Base-by-base conservation (phyloP, 495 filamentous ascomycete genomes). In the Aspergillus mulundensis region DNA sequence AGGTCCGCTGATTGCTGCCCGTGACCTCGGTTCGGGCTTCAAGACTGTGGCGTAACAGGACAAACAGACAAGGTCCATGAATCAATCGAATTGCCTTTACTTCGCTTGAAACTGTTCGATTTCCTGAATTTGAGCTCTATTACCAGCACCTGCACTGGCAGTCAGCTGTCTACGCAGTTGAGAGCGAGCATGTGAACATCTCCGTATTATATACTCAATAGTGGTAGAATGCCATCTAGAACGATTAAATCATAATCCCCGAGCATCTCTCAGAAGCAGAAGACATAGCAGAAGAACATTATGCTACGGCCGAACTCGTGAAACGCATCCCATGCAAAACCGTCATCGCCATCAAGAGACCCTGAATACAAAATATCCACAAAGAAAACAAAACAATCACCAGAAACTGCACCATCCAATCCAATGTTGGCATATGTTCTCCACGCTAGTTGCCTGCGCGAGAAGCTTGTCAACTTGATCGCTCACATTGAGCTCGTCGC, bases 391-490 rank as follows among this genome's bases (percentile, higher is more conserved):
- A 46, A 46, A 55, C 8, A 53, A 56, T 71, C 53, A 95, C 89
- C 90, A 93, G 79, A 93, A 95, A 72, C 88, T 91, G 70, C 90
- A 95, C 90, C 91, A 95, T 51, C 93, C 94, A 56, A 97, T 97
- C 71, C 97, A 99, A 75, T 97, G 94, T 75, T 97, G 94, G 66
- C 95, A 97, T 54, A 99, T 79, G 73, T 97, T 97, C 78, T 97
- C 95, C 43, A 97, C 77, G 62, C 90, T 97, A 6, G 94, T 97
- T 18, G 95, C 95, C 73, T 99, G 93, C 32, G 86, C 85, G 57
- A 97, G 87, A 63, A 97, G 72, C 71, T 92, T 93, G 66, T 96
- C 91, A 2, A 99, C 95, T 70, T 97, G 95, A 36, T 85, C 81
- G 16, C 87, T 85, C n/a, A 95, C 84, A 49, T 82, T 85, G 53